These are phyloP conservation scores for Dalbergia oliveri DNA, from an alignment of 306 rosid genomes.

Conservation along the genomic window DNA sequence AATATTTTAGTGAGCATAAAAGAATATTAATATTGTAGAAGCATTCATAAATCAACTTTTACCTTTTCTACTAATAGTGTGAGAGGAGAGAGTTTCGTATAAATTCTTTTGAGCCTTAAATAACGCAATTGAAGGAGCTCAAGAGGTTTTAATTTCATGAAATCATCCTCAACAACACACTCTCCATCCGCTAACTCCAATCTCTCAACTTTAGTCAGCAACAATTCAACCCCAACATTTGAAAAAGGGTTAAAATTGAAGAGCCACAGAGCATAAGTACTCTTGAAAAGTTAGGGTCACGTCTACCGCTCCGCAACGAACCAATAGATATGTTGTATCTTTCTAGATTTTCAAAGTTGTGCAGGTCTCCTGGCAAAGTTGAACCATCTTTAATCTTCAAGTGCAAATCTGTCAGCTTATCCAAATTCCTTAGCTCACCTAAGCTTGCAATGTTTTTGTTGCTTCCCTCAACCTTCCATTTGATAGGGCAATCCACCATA, in stretches of 20 bases:
- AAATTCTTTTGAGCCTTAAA: no score
- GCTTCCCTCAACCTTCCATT: conserved; percentile 16
- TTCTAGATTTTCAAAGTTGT: neutral
- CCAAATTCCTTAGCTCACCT: conserved; percentile 29
- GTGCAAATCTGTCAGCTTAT: neutral
- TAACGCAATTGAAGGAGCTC: conserved; percentile 1
- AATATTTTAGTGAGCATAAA: no score
- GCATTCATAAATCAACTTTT: neutral
- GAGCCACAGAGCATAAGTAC: neutral
- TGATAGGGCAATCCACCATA: neutral
- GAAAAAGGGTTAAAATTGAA: no score
- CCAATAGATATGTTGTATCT: conserved; percentile 19
- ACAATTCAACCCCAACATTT: neutral
- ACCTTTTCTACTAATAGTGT: conserved; percentile 3
- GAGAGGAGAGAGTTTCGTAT: neutral
- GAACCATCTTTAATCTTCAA: neutral
- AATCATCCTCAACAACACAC: neutral
- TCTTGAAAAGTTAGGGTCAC: neutral
- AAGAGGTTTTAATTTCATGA: no score
- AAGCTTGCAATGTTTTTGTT: conserved; percentile 8
- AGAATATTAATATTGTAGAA: neutral
- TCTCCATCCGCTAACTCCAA: neutral
- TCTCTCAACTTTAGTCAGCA: neutral
- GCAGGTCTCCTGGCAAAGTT: neutral
- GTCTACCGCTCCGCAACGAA: no score